Percentiles rank a stretch among this genome's conserved stretches.
These are phyloP conservation scores for Suillus hirtellus DNA, from an alignment of 768 basidiomycete genomes.

Conservation along the genomic window DNA sequence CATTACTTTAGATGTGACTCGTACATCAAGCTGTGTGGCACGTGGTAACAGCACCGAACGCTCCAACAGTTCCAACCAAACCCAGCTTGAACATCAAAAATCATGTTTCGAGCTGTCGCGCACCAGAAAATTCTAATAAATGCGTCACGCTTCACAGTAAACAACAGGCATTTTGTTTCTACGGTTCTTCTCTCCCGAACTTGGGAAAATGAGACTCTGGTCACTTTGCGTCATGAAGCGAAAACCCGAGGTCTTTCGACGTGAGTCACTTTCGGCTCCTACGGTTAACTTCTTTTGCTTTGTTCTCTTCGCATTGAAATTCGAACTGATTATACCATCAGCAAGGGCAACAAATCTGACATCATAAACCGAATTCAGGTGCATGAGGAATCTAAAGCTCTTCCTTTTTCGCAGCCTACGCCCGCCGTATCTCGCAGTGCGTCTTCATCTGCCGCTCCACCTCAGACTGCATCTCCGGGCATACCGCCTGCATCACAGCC, in stretches of 20 bases:
- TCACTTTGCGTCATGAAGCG: conserved; percentile 53
- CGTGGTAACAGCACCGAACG: conserved; percentile 5
- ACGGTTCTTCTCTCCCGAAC: conserved; percentile 56
- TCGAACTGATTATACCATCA: conserved; percentile 27
- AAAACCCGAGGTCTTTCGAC: conserved; percentile 55
- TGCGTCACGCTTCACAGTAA: conserved; percentile 1
- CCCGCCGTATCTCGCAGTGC: conserved; percentile 27
- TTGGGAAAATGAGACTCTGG: conserved; percentile 54
- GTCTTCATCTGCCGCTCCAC: conserved; percentile 27
- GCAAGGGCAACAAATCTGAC: conserved; percentile 59
- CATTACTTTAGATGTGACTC: conserved; percentile 7
- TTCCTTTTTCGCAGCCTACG: conserved; percentile 22
- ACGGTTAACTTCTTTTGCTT: conserved; percentile 4
- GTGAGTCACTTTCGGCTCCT: conserved; percentile 37
- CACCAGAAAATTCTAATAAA: conserved; percentile 16
- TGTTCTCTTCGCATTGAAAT: conserved; percentile 5
- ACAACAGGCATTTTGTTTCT: conserved; percentile 45
- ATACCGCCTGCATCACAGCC: conserved; percentile 40
- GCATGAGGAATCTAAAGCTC: conserved; percentile 40
- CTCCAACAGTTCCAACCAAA: neutral
- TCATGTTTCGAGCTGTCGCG: conserved; percentile 32
- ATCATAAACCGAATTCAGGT: conserved; percentile 56
- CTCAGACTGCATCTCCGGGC: conserved; percentile 40
- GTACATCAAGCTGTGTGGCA: conserved; percentile 7
- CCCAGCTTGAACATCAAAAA: neutral